phyloP scores from a whole-genome alignment of 805 yeast species.

The Starmerella davenportii region DNA sequence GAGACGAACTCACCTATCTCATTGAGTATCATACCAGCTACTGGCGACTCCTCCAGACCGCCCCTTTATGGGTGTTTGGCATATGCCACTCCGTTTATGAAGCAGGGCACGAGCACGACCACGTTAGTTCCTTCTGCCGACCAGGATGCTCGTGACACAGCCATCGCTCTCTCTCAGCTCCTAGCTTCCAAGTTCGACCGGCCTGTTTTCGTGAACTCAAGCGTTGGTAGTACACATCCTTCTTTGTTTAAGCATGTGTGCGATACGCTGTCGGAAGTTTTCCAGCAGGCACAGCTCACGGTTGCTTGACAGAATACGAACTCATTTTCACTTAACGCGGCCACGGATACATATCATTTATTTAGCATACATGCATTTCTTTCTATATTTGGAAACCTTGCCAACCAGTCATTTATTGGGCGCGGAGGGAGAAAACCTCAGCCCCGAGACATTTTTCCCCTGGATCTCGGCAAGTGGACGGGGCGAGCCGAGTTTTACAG shows the following conservation, averaged over 20 bases:
- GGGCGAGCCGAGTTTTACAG: too few relatives aligned
- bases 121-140: slow-evolving; percentile 8
- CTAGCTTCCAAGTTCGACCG: slow-evolving; percentile 9
- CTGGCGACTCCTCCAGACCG: not conserved
- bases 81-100: slow-evolving; percentile 14
- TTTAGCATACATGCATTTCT: not conserved
- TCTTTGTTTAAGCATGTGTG: not conserved
- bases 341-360: not conserved
- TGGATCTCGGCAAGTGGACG: too few relatives aligned
- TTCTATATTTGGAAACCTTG: too few relatives aligned
- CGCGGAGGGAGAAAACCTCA: too few relatives aligned
- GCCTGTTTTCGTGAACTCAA: slow-evolving; percentile 16
- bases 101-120: slow-evolving; percentile 3
- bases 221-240: slow-evolving; percentile 4
- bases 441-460: too few relatives aligned
- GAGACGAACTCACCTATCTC: slow-evolving; percentile 10
- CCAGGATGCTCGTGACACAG: slow-evolving; percentile 9
- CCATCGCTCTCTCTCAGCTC: slow-evolving; percentile 10
- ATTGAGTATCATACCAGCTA: slow-evolving; percentile 7
- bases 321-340: not conserved
- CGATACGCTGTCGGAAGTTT: not conserved
- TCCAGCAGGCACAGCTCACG: not conserved
- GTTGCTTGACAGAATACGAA: not conserved
- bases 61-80: slow-evolving; percentile 16
- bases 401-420: too few relatives aligned